These are phyloP conservation scores for Fusarium sp. DNA, from an alignment of 2,329 filamentous ascomycete genomes.

Conservation along the genomic window DNA sequence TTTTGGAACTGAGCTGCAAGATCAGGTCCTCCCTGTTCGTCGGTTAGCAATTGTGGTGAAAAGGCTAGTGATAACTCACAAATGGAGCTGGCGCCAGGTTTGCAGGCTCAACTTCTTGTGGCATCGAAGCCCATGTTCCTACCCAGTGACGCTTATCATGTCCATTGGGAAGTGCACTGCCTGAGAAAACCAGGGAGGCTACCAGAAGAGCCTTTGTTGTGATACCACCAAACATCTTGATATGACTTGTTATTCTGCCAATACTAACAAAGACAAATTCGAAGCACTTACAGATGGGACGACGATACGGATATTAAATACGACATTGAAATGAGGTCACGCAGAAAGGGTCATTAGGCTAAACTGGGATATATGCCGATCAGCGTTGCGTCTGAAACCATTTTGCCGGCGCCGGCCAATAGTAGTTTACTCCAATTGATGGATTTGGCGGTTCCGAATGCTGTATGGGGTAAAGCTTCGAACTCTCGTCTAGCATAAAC, in stretches of 20 bases:
- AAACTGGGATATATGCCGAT: slow-evolving; percentile 11
- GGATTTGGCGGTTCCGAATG: slow-evolving; percentile 14
- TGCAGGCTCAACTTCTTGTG: slow-evolving; percentile 30
- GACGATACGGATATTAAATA: slow-evolving; percentile 12
- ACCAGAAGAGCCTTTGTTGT: slow-evolving; percentile 13
- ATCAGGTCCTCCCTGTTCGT: slow-evolving; percentile 21
- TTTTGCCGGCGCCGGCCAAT: slow-evolving; percentile 14
- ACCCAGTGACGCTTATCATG: slow-evolving; percentile 25
- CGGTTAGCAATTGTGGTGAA: too few species aligned
- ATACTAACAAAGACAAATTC: not conserved
- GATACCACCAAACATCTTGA: slow-evolving; percentile 1
- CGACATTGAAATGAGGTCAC: not conserved
- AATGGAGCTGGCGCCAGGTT: slow-evolving; percentile 34
- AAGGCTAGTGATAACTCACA: not conserved
- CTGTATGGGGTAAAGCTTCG: slow-evolving; percentile 7
- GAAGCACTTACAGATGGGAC: too few species aligned
- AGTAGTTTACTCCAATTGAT: slow-evolving; percentile 22
- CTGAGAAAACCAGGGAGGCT: slow-evolving; percentile 11
- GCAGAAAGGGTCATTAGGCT: slow-evolving; percentile 22
- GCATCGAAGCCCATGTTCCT: slow-evolving; percentile 36
- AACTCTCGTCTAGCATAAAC: not conserved
- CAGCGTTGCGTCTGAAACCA: slow-evolving; percentile 14
- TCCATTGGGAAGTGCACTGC: slow-evolving; percentile 6
- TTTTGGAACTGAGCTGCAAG: slow-evolving; percentile 25
- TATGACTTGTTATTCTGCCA: not conserved